Evolutionary conservation across 192 early-diverging fungal genomes (phyloP), one percentile per base, ranked within the genome.

Genomic region (Podila minutissima): DNA sequence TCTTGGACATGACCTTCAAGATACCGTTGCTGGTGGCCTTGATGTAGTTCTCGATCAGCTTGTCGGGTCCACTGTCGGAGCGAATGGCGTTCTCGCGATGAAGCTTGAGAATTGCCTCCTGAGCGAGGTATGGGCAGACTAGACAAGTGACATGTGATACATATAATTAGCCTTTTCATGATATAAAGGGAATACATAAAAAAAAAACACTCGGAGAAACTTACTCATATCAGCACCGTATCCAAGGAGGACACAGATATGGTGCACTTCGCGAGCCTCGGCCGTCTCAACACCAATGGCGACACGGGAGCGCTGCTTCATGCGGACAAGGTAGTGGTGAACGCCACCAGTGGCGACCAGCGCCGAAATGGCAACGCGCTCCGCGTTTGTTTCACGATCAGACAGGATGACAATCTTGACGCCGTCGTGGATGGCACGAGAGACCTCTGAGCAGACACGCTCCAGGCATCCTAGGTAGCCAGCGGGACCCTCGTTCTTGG

Each of bases 1-100:
- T 99, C 90, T 99, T 99, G 74, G 97, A 98, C 97, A 98, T 99
- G 64, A 99, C 97, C 86, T 99, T 99, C 53, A 92, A 87, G 79
- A 98, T 95, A 81, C 98, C 98, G 84, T 99, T 95, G 76, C 97
- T 94, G 37, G 92, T 86, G 1, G 94, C 96, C 79, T 93, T 91
- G 68, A 92, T 90, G 87, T 91, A 99, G 87, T 95, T 96, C 82
- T 84, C 84, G 60, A 95, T 83, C 26, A 97, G 85, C 75, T 94
- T 83, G 7, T 92, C 91, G 3, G 88, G 87, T 17, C 92, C 74
- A 31, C 94, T 69, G 11, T 90, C 88, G 19, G 86, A 78, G 60
- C 91, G 85, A 2, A 97, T 84, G 26, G 91, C 89, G 61, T 84
- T 83, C 79, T 98, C 96, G 60, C 96, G 93, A 66, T 93, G 92